phyloP scores from a whole-genome alignment of 2,329 filamentous ascomycete species.

The Cercospora nicotianae region DNA sequence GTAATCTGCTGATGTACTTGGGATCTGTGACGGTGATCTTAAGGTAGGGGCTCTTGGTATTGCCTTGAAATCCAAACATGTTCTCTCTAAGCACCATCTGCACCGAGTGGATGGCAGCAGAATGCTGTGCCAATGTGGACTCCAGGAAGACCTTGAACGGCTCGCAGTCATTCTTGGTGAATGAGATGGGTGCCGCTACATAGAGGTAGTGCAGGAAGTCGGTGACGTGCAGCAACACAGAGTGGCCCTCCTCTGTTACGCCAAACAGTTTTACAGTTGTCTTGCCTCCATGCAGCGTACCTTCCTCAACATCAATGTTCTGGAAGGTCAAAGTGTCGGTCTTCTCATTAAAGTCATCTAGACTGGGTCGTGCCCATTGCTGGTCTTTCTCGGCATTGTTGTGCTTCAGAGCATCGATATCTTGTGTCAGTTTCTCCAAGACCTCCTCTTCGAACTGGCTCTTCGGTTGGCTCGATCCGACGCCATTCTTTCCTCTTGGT shows the following conservation, averaged over 20 bases:
- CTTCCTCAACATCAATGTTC: constrained; percentile 93
- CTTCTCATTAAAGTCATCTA: constrained; percentile 62
- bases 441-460: constrained; percentile 93
- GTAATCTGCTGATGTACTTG: constrained; percentile 75
- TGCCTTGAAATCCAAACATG: constrained; percentile 91
- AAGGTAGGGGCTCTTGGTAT: constrained; percentile 84
- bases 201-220: constrained; percentile 97
- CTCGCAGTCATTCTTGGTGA: constrained; percentile 74
- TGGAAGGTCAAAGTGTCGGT: constrained; percentile 81
- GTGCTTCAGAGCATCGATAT: constrained; percentile 80
- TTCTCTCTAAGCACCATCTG: constrained; percentile 83
- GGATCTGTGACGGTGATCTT: constrained; percentile 93
- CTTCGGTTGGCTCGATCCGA: constrained; percentile 76
- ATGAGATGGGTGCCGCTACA: constrained; percentile 80
- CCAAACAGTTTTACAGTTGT: constrained; percentile 89
- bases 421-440: constrained; percentile 92
- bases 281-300: constrained; percentile 72
- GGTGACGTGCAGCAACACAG: constrained; percentile 90
- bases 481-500: constrained; percentile 46
- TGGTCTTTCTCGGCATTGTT: constrained; percentile 92
- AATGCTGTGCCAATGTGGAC: constrained; percentile 69
- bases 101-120: constrained; percentile 75
- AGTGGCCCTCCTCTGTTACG: constrained; percentile 83
- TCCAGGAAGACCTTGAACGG: constrained; percentile 81
- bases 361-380: constrained; percentile 72